Percentiles rank a stretch among this genome's conserved stretches.
Evolutionary conservation across 2,329 filamentous ascomycete genomes (phyloP).

Genomic region (Exophiala oligosperma): DNA sequence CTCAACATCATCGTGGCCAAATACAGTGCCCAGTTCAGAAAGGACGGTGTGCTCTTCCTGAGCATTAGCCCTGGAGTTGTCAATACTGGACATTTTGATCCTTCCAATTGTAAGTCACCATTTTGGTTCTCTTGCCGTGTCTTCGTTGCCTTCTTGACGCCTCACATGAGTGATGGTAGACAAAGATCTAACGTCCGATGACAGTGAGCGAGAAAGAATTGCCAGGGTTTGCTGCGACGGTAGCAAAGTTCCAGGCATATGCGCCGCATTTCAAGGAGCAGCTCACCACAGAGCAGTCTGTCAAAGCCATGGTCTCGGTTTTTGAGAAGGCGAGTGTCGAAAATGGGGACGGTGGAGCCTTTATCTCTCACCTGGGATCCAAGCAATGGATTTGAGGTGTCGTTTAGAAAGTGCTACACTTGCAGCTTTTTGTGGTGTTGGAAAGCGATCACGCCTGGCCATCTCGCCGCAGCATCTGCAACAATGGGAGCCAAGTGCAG

Average conservation of each 20-base stretch:
- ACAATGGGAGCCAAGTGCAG: too few species aligned
- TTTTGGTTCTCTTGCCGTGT: too few species aligned
- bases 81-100: slow-evolving; percentile 36
- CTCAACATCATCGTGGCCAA: slow-evolving; percentile 56
- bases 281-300: slow-evolving; percentile 39
- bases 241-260: slow-evolving; percentile 36
- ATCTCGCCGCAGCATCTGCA: too few species aligned
- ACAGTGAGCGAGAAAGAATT: neutral
- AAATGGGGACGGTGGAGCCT: slow-evolving; percentile 50
- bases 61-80: slow-evolving; percentile 54
- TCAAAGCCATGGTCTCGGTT: slow-evolving; percentile 33
- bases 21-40: slow-evolving; percentile 50
- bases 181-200: too few species aligned
- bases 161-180: too few species aligned
- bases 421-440: too few species aligned
- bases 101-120: slow-evolving; percentile 18
- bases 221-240: slow-evolving; percentile 15
- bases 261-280: slow-evolving; percentile 44
- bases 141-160: too few species aligned
- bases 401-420: too few species aligned
- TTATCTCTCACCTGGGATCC: slow-evolving; percentile 56
- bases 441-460: too few species aligned
- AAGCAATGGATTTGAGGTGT: slow-evolving; percentile 51
- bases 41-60: slow-evolving; percentile 55
- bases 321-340: slow-evolving; percentile 46